phyloP scores from a whole-genome alignment of 129 eudicot genomes.

The Lactuca saligna region DNA sequence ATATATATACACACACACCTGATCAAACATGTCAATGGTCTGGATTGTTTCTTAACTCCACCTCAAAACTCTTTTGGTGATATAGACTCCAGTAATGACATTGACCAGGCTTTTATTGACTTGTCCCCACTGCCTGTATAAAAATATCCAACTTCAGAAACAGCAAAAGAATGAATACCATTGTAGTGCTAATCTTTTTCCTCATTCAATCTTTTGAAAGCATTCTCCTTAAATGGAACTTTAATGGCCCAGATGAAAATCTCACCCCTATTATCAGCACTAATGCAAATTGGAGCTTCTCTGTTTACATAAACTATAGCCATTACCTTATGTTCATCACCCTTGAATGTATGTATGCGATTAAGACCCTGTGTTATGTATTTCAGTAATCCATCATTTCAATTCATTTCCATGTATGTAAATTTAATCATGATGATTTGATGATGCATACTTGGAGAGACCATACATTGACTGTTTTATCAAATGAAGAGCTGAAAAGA shows the following conservation, averaged over 20 bases:
- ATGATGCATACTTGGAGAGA: conserved; percentile 48
- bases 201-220: conserved; percentile 52
- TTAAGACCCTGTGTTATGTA: conserved; percentile 49
- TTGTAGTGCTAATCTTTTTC: conserved; percentile 88
- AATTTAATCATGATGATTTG: too few species aligned
- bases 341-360: conserved; percentile 70
- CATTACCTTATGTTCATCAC: conserved; percentile 83
- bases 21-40: conserved; percentile 91
- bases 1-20: conserved; percentile 30
- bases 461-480: conserved; percentile 77
- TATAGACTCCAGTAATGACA: conserved; percentile 13
- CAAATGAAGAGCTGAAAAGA: conserved; percentile 84
- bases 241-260: conserved; percentile 63
- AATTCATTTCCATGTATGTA: too few species aligned
- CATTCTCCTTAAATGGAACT: conserved; percentile 52
- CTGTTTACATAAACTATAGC: conserved; percentile 63
- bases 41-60: too few species aligned
- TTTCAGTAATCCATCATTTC: conserved; percentile 9
- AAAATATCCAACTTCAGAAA: conserved; percentile 53
- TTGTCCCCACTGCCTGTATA: conserved; percentile 93
- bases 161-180: conserved; percentile 83
- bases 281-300: conserved; percentile 72
- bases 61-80: too few species aligned
- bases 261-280: conserved; percentile 84
- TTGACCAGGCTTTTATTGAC: conserved; percentile 84